Evolutionary conservation across 352 stramenopile species (phyloP), one percentile per base, ranked within the genome.

Genomic region (Peronospora destructor): DNA sequence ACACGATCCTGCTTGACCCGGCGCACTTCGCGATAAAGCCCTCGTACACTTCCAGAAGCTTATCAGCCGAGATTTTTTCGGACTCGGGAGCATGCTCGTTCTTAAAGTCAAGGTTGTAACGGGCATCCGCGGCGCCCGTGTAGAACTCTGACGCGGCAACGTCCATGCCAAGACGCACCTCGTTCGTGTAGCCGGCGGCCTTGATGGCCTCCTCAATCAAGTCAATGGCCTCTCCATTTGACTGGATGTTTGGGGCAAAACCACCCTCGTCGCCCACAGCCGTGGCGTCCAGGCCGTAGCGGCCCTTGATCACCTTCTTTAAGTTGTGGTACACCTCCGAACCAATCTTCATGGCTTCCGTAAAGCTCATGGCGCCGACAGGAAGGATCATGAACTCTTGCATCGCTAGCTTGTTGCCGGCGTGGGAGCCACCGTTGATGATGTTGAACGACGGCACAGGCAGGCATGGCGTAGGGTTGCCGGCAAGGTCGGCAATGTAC

Each of bases 31-130:
- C 56, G 48, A 91, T 91, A 64, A 98, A 94, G 45, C 94, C 72
- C 61, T 95, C 84, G 87, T 98, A 98, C 64, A 98, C 86, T 55
- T 84, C 87, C 64, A 93, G 94, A 59, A 99, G 83, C 74, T 96
- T 88, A 61, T 98, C 93, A 47, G 94, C 92, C 21, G 85, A 85
- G 56, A 91, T 66, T 68, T 89, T 91, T 61, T 90, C 71, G 62
- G 89, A 89, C 25, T 97, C 92, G 25, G 94, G 73, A 42, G 71
- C 76, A 61, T 87, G 94, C 12, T 80, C 61, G 59, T 94, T 95
- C 83, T 99, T 99, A 75, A 98, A 98, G 76, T 98, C 95, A 67
- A 99, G 84, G 84, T 99, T 96, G 80, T 99, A 99, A 46, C 85
- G 76, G 57, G 95, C 92, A 64, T 98, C 89, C 11, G 85, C 79